Base-by-base conservation (phyloP, 345 rosid genomes). In the Acer negundo region DNA sequence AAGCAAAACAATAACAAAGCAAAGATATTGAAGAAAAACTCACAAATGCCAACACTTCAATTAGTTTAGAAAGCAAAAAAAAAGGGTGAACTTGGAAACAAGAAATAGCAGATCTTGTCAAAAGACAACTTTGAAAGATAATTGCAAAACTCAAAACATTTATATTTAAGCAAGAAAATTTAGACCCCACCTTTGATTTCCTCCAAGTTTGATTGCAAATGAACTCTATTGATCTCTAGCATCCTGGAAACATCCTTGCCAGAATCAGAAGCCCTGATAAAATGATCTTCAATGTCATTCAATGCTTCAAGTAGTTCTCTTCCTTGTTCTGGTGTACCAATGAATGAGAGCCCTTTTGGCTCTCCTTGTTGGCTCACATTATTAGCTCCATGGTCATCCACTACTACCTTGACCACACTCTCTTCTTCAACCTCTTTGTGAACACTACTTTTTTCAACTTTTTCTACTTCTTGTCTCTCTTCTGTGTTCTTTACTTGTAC, bases 291-390 rank as follows among this genome's bases (percentile, higher is more conserved):
- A 69, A 91, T 85, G 82, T 91, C 96, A 84, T 75, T 87, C 81
- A 91, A 73, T 12, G 96, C 93, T 59, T 91, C 93, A 81, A 91
- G 79, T 59, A 91, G 84, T 63, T 91, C 96, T 80, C 96, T 88
- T 62, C 93, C 92, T 46, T 63, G 80, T 69, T 86, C 91, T 2
- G 90, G 89, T 40, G 70, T 64, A 44, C 83, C 90, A 62, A 86
- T 79, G 22, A 86, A 88, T 3, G 83, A 75, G 8, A 87, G 84
- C 38, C 90, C 90, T 55, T 85, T 85, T 24, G 71, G 85, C 77
- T 86, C 89, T 47, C 62, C 86, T 51, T 80, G 83, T 44, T 80
- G 83, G 66, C 74, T 79, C 53, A 74, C 81, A 82, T 75, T 59
- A 19, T 42, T 42, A 42, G 42, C 75, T 62, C 53, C 83, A 35